Evolutionary conservation across 1,284 basidiomycete species (phyloP).

Genomic region (Fistulina hepatica): DNA sequence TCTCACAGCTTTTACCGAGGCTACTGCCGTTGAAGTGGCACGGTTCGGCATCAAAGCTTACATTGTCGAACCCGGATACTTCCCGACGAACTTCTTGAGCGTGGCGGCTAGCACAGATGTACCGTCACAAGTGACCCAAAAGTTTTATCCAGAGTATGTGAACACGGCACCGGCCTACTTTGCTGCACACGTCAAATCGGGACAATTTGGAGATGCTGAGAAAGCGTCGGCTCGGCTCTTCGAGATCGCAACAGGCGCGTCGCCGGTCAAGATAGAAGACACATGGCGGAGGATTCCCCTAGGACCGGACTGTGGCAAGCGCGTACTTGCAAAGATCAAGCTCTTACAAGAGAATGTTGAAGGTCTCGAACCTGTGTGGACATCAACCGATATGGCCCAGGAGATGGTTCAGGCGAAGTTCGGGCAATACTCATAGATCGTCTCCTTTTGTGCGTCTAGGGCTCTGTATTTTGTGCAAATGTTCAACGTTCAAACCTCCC

Average conservation of each 20-base stretch:
- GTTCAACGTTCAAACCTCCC: no score
- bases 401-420: slow-evolving; percentile 9
- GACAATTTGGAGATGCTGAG: slow-evolving; percentile 15
- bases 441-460: no score
- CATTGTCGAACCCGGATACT: slow-evolving; percentile 22
- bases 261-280: slow-evolving; percentile 9
- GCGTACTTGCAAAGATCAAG: slow-evolving; percentile 12
- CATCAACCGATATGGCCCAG: slow-evolving; percentile 18
- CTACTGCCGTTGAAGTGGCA: slow-evolving; percentile 19
- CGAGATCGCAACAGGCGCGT: slow-evolving; percentile 18
- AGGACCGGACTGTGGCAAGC: slow-evolving; percentile 16
- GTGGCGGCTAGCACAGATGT: slow-evolving; percentile 7
- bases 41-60: slow-evolving; percentile 20
- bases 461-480: no score
- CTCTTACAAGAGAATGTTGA: slow-evolving; percentile 15
- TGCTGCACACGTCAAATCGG: slow-evolving; percentile 11
- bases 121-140: slow-evolving; percentile 3
- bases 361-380: slow-evolving; percentile 18
- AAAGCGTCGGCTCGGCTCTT: slow-evolving; percentile 18
- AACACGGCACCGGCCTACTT: slow-evolving; percentile 14
- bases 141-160: slow-evolving; percentile 13
- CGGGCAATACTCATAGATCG: no score
- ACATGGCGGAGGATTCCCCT: slow-evolving; percentile 15
- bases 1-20: slow-evolving; percentile 19
- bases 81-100: slow-evolving; percentile 21